A percentile compares a stretch with the other conserved stretches of the same genome.
phyloP scores from a whole-genome alignment of 169 alveolate genomes.

The Eimeria nieschulzi region DNA sequence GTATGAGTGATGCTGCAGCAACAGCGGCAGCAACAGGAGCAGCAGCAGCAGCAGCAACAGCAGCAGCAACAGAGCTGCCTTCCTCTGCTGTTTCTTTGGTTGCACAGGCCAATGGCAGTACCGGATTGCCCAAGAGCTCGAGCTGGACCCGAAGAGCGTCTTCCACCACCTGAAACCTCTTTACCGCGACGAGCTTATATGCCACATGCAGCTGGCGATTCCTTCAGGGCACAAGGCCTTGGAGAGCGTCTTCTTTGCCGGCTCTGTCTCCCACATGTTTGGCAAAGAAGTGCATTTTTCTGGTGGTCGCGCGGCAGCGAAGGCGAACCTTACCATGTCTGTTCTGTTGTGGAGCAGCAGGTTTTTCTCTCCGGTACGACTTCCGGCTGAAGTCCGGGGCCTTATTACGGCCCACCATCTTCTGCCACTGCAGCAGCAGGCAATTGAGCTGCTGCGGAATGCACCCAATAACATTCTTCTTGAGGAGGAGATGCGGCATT shows the following conservation, averaged over 20 bases:
- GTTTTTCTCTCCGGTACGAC: conserved; percentile 44
- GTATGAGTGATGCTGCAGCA: too few relatives aligned
- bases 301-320: background rate
- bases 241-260: background rate
- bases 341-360: conserved; percentile 67
- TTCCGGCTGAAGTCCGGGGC: conserved; percentile 52
- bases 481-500: conserved; percentile 64
- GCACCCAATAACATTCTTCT: conserved; percentile 63
- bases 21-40: too few relatives aligned
- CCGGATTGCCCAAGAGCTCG: conserved; percentile 65
- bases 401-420: conserved; percentile 56
- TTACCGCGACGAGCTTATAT: conserved; percentile 36
- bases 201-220: conserved; percentile 64
- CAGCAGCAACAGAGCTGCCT: background rate
- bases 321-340: conserved; percentile 58
- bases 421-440: conserved; percentile 69
- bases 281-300: background rate
- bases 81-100: background rate
- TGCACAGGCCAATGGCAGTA: conserved; percentile 76
- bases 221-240: conserved; percentile 50
- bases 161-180: conserved; percentile 73
- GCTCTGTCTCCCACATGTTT: background rate
- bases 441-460: conserved; percentile 39
- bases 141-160: conserved; percentile 59
- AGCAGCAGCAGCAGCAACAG: too few relatives aligned